Conservation (phyloP, 2,329 filamentous ascomycete species). For the Apiospora malaysiana region DNA sequence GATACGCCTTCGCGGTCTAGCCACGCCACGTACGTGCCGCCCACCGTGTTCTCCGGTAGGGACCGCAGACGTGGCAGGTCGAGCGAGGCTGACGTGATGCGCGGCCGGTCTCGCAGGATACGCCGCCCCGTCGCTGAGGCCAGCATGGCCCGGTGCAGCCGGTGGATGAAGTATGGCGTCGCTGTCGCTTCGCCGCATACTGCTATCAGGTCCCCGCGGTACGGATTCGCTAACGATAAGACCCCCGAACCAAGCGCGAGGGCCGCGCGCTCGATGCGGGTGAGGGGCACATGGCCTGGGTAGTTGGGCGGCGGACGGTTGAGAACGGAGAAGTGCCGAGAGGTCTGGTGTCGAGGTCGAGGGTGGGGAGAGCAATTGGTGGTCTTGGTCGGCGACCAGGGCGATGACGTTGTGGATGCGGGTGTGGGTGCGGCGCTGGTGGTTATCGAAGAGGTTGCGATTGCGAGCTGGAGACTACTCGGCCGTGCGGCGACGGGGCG, state of each 20-base stretch:
- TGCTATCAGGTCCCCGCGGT: conserved; percentile 90
- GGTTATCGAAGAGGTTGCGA: conserved; percentile 11
- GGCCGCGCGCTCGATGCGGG: conserved; percentile 73
- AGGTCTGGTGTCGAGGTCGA: neutral
- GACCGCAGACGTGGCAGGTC: conserved; percentile 71
- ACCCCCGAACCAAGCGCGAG: conserved; percentile 71
- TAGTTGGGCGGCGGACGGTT: conserved; percentile 88
- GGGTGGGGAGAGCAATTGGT: neutral
- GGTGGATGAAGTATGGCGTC: conserved; percentile 92
- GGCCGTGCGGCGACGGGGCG: neutral
- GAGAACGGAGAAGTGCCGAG: conserved; percentile 73
- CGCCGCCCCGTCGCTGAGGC: conserved; percentile 80
- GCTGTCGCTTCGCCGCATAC: conserved; percentile 93
- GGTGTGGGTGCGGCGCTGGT: neutral
- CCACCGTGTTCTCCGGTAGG: conserved; percentile 76
- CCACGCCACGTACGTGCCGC: conserved; percentile 84
- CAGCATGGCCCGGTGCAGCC: conserved; percentile 92
- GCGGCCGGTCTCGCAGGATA: conserved; percentile 88
- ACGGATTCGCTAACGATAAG: conserved; percentile 73
- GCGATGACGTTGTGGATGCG: conserved; percentile 35
- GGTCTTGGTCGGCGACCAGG: neutral
- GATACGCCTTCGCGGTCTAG: conserved; percentile 93
- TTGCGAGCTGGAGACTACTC: neutral
- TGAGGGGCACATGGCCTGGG: conserved; percentile 90
- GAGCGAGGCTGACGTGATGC: conserved; percentile 79